These are phyloP conservation scores for Cyberlindnera misumaiensis DNA, from an alignment of 805 yeast species.

Conservation along the genomic window DNA sequence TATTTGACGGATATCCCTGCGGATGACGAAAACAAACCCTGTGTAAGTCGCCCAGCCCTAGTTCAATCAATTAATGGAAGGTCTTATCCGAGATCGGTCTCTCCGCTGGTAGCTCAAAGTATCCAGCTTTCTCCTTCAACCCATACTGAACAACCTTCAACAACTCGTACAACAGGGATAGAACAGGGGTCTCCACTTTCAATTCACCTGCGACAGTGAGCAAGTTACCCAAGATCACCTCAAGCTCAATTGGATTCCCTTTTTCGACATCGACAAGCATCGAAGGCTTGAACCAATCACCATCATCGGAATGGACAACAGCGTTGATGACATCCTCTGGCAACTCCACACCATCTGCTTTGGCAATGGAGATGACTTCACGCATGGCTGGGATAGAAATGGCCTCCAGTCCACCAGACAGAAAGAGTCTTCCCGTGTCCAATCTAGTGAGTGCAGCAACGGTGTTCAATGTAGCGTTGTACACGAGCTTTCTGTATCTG, in stretches of 20 bases:
- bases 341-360: constrained; percentile 55
- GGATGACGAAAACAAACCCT: too few species aligned
- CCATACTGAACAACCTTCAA: constrained; percentile 57
- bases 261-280: constrained; percentile 68
- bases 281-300: constrained; percentile 56
- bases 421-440: constrained; percentile 49
- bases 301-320: constrained; percentile 53
- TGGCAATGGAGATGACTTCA: constrained; percentile 60
- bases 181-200: constrained; percentile 50
- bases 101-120: constrained; percentile 34
- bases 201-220: constrained; percentile 42
- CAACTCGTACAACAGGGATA: constrained; percentile 51
- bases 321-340: constrained; percentile 40
- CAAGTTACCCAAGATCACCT: constrained; percentile 64
- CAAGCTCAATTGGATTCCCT: constrained; percentile 63
- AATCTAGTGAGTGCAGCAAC: constrained; percentile 51
- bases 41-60: too few species aligned
- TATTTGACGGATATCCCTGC: too few species aligned
- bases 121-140: constrained; percentile 50
- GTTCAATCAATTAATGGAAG: background rate
- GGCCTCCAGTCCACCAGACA: constrained; percentile 35
- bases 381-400: constrained; percentile 55
- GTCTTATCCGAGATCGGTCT: constrained; percentile 25
- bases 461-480: constrained; percentile 63
- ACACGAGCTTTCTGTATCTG: constrained; percentile 63